These are phyloP conservation scores for Trypanosoma cruzi DNA, from an alignment of 208 protist genomes.

Conservation along the genomic window DNA sequence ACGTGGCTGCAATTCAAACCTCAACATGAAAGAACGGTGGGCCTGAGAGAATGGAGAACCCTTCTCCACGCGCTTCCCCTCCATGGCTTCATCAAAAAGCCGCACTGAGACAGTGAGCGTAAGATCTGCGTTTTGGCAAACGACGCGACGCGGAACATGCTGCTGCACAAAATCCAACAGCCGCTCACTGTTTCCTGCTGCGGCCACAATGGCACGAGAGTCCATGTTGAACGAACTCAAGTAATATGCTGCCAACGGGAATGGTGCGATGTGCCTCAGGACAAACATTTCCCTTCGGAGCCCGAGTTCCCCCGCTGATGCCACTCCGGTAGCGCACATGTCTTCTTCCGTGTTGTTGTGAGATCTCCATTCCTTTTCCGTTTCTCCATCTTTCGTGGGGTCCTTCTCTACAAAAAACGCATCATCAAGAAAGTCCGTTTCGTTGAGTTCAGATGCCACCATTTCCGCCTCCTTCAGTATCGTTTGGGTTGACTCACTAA, in stretches of 20 bases:
- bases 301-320: conserved; percentile 58
- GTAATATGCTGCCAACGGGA: conserved; percentile 49
- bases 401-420: conserved; percentile 24
- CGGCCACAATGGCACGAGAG: neutral
- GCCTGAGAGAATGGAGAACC: conserved; percentile 54
- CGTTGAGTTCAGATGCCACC: conserved; percentile 37
- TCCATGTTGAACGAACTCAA: conserved; percentile 35
- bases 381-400: neutral
- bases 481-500: conserved; percentile 36
- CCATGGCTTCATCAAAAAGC: conserved; percentile 56
- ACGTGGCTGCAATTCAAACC: conserved; percentile 40
- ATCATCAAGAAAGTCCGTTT: conserved; percentile 36
- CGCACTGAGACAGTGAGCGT: conserved; percentile 46
- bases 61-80: conserved; percentile 28
- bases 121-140: conserved; percentile 53
- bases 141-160: conserved; percentile 31
- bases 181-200: conserved; percentile 17
- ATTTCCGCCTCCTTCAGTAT: conserved; percentile 36
- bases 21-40: conserved; percentile 59
- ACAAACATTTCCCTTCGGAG: conserved; percentile 64
- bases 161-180: conserved; percentile 31
- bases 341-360: neutral
- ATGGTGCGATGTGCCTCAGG: conserved; percentile 37
- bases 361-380: neutral
- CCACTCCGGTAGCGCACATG: conserved; percentile 33